A percentile compares a stretch with the other conserved stretches of the same genome.
These are phyloP conservation scores for Tanozyma kutaoensis DNA, from an alignment of 805 yeast species.

Conservation along the genomic window DNA sequence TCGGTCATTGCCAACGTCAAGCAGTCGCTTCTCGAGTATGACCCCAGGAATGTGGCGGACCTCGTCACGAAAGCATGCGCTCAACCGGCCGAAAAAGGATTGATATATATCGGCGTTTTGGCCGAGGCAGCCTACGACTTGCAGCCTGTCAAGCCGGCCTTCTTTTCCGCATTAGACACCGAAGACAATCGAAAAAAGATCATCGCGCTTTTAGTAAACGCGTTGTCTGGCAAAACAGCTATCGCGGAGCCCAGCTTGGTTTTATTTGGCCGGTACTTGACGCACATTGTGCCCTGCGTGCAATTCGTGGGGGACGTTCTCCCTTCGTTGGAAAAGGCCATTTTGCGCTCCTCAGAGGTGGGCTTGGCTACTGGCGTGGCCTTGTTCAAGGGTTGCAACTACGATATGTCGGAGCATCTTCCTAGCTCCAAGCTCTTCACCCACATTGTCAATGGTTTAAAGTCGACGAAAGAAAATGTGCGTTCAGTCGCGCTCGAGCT, in stretches of 20 bases:
- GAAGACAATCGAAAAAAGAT: neutral
- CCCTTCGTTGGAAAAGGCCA: constrained; percentile 60
- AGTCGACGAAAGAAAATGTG: constrained; percentile 59
- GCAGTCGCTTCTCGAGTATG: too few species aligned
- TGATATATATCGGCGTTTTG: constrained; percentile 12
- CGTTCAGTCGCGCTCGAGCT: constrained; percentile 34
- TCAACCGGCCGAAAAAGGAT: too few species aligned
- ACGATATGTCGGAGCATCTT: too few species aligned
- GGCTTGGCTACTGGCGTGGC: constrained; percentile 46
- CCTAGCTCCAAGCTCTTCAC: constrained; percentile 30
- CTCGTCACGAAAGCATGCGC: too few species aligned
- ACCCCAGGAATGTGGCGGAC: too few species aligned
- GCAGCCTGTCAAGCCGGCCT: too few species aligned
- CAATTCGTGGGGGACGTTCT: constrained; percentile 26
- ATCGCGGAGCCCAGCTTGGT: constrained; percentile 20
- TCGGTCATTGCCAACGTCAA: too few species aligned
- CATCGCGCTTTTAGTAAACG: neutral
- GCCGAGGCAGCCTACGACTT: too few species aligned
- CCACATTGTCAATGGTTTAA: constrained; percentile 42
- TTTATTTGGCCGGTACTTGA: constrained; percentile 28
- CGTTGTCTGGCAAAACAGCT: constrained; percentile 23
- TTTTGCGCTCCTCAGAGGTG: constrained; percentile 66
- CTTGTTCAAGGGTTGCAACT: too few species aligned
- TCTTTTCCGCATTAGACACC: constrained; percentile 6
- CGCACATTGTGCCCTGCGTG: constrained; percentile 27